Percentiles rank a stretch among this genome's conserved stretches.
phyloP scores from a whole-genome alignment of 257 asterid species.

The Penstemon barbatus region DNA sequence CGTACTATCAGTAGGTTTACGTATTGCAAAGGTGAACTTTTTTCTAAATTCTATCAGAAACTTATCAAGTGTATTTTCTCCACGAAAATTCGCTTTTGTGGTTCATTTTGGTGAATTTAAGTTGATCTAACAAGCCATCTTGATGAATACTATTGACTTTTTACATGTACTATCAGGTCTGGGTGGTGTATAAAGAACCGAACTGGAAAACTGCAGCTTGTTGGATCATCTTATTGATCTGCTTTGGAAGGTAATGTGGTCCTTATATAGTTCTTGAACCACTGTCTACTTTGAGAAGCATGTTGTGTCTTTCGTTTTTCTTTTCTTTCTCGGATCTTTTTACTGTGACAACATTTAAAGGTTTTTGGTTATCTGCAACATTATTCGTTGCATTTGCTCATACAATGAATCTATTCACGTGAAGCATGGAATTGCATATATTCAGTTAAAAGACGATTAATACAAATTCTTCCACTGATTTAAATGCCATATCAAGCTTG shows the following conservation, averaged over 20 bases:
- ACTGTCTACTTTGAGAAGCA: too few relatives aligned
- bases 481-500: neutral
- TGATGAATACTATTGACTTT: neutral
- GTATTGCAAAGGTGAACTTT: neutral
- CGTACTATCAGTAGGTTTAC: neutral
- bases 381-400: neutral
- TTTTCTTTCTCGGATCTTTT: too few relatives aligned
- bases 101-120: neutral
- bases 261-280: too few relatives aligned
- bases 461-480: neutral
- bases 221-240: constrained; percentile 69
- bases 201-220: constrained; percentile 44
- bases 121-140: neutral
- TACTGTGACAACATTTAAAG: too few relatives aligned
- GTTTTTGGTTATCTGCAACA: too few relatives aligned
- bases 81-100: neutral
- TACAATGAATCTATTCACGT: neutral
- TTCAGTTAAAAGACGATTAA: neutral
- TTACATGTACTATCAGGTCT: constrained; percentile 52
- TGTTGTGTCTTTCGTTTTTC: too few relatives aligned
- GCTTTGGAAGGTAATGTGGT: constrained; percentile 67
- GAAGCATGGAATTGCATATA: neutral
- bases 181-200: constrained; percentile 88
- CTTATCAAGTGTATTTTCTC: neutral
- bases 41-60: neutral